phyloP scores from a whole-genome alignment of 768 basidiomycete species.

The Cystofilobasidium macerans region DNA sequence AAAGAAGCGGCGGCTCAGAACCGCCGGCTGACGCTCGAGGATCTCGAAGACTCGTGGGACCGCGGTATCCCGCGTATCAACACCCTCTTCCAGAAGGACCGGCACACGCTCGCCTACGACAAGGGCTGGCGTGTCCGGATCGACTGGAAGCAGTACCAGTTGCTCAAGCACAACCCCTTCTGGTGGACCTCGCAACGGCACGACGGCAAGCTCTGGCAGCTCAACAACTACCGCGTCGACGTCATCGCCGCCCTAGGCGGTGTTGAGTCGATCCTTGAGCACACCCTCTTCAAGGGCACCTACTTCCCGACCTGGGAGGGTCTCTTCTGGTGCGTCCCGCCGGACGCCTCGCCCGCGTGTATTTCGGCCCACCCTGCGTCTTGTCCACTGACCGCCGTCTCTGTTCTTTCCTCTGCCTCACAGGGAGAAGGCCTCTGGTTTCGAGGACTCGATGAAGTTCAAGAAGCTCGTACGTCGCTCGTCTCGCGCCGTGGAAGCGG shows the following conservation, averaged over 20 bases:
- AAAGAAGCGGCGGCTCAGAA: slow-evolving; percentile 99
- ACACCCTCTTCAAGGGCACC: slow-evolving; percentile 93
- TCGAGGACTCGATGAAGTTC: slow-evolving; percentile 51
- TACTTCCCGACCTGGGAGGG: slow-evolving; percentile 98
- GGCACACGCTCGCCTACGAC: slow-evolving; percentile 74
- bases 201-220: slow-evolving; percentile 89
- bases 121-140: slow-evolving; percentile 97
- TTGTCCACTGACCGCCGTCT: background rate
- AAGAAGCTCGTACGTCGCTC: slow-evolving; percentile 33
- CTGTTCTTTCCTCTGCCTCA: background rate
- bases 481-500: no score
- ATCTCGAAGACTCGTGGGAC: slow-evolving; percentile 89
- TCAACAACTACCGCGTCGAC: slow-evolving; percentile 97
- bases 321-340: slow-evolving; percentile 61
- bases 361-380: background rate
- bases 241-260: slow-evolving; percentile 96
- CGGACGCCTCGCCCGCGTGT: background rate
- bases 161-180: slow-evolving; percentile 86
- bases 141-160: slow-evolving; percentile 95
- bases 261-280: slow-evolving; percentile 78
- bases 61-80: slow-evolving; percentile 68
- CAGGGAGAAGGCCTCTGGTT: slow-evolving; percentile 61
- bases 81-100: slow-evolving; percentile 94
- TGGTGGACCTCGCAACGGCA: slow-evolving; percentile 99
- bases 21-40: slow-evolving; percentile 88